Percentiles rank a stretch among this genome's conserved stretches.
Evolutionary conservation across 345 rosid species (phyloP).

Genomic region (Syzygium aqueum): DNA sequence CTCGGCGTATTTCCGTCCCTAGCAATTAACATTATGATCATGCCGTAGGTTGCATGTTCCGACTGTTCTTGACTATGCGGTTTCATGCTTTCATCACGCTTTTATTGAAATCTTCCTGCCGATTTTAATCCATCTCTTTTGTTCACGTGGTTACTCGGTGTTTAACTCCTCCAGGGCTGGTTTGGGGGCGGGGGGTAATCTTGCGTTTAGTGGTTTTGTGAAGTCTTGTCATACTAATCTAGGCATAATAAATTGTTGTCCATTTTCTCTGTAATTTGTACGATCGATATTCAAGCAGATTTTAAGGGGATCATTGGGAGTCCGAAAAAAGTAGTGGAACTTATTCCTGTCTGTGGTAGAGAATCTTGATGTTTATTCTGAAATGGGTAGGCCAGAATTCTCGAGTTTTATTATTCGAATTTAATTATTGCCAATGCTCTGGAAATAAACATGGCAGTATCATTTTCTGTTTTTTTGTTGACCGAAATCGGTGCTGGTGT

Average conservation of each 20-base stretch:
- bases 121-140: background rate
- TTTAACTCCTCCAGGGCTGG: background rate
- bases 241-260: background rate
- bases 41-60: background rate
- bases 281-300: background rate
- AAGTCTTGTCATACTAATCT: background rate
- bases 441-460: background rate
- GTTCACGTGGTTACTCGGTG: background rate
- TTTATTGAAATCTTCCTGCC: background rate
- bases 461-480: background rate
- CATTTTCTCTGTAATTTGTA: background rate
- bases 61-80: background rate
- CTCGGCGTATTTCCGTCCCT: background rate
- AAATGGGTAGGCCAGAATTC: background rate
- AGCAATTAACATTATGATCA: background rate
- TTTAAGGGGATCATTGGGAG: background rate
- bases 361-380: background rate
- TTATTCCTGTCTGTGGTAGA: background rate
- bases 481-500: background rate
- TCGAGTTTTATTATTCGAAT: background rate
- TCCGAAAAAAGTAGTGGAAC: background rate
- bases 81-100: background rate
- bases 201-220: background rate
- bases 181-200: background rate
- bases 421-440: background rate